phyloP scores from a whole-genome alignment of 116 monocot species.

The Thalassia testudinum region DNA sequence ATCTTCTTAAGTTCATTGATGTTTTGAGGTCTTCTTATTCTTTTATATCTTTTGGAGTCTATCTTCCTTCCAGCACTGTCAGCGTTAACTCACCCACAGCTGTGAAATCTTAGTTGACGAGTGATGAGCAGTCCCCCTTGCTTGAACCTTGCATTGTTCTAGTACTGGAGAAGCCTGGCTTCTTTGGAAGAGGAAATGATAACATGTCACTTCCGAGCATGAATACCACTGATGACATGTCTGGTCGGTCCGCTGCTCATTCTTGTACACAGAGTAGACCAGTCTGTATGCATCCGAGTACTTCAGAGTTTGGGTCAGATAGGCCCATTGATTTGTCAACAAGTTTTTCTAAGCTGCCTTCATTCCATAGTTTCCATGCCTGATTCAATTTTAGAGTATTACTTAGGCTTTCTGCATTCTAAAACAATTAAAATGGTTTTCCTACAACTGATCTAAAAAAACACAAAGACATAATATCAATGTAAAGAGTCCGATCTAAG shows the following conservation, averaged over 20 bases:
- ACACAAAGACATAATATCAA: too few relatives aligned
- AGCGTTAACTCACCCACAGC: not conserved
- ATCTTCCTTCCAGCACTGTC: not conserved
- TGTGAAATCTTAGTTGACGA: too few relatives aligned
- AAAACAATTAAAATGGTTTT: too few relatives aligned
- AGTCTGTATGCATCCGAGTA: slow-evolving; percentile 9
- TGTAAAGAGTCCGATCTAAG: too few relatives aligned
- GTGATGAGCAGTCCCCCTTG: too few relatives aligned
- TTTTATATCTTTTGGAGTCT: not conserved
- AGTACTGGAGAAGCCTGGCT: slow-evolving; percentile 10
- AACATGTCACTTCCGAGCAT: slow-evolving; percentile 11
- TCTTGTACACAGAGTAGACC: slow-evolving; percentile 28
- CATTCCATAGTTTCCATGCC: slow-evolving; percentile 24
- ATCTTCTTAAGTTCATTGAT: too few relatives aligned
- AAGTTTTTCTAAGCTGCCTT: slow-evolving; percentile 2
- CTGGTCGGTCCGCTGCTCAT: slow-evolving; percentile 13
- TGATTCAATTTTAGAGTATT: not conserved
- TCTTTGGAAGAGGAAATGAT: not conserved
- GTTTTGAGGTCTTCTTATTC: too few relatives aligned
- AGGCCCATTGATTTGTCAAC: slow-evolving; percentile 4
- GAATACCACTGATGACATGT: slow-evolving; percentile 7
- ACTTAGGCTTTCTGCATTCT: not conserved
- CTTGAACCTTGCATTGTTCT: not conserved
- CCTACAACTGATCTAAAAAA: too few relatives aligned
- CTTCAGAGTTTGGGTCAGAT: slow-evolving; percentile 1